phyloP scores from a whole-genome alignment of 2,329 filamentous ascomycete species.

The Clarireedia homoeocarpa region DNA sequence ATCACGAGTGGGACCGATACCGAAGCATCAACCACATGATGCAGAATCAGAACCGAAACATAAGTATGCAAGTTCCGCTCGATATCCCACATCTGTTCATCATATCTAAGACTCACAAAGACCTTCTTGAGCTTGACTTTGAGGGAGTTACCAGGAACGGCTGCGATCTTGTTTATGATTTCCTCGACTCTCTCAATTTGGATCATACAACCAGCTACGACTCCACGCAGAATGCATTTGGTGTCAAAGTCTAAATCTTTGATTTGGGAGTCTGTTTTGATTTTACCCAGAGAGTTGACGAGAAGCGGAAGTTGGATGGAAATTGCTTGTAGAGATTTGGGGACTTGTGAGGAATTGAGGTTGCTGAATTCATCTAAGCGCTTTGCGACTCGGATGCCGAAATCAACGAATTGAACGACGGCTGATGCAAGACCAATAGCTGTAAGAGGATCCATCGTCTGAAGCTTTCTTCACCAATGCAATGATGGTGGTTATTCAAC shows the following conservation, averaged over 20 bases:
- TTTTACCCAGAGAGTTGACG: constrained; percentile 10
- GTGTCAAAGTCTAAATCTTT: constrained; percentile 14
- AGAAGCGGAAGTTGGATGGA: constrained; percentile 13
- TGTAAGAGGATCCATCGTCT: constrained; percentile 15
- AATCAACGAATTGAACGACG: constrained; percentile 3
- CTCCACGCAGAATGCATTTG: constrained; percentile 15
- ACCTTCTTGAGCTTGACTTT: constrained; percentile 17
- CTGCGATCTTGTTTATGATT: constrained; percentile 12
- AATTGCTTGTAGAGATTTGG: constrained; percentile 12
- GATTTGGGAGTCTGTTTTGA: constrained; percentile 10
- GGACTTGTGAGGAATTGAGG: constrained; percentile 7
- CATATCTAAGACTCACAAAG: constrained; percentile 15
- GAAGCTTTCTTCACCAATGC: not conserved
- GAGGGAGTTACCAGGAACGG: constrained; percentile 10
- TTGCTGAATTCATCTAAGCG: constrained; percentile 11
- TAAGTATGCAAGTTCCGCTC: constrained; percentile 18
- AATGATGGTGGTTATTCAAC: not conserved
- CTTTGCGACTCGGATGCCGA: not conserved
- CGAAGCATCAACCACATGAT: constrained; percentile 16
- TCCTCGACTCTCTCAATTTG: constrained; percentile 11
- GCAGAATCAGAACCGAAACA: constrained; percentile 16
- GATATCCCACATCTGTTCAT: constrained; percentile 16
- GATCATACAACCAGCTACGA: constrained; percentile 11
- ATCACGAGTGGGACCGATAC: not conserved
- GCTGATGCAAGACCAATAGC: constrained; percentile 13